phyloP scores from a whole-genome alignment of 768 basidiomycete genomes.

The Erythrobasidium yunnanense region DNA sequence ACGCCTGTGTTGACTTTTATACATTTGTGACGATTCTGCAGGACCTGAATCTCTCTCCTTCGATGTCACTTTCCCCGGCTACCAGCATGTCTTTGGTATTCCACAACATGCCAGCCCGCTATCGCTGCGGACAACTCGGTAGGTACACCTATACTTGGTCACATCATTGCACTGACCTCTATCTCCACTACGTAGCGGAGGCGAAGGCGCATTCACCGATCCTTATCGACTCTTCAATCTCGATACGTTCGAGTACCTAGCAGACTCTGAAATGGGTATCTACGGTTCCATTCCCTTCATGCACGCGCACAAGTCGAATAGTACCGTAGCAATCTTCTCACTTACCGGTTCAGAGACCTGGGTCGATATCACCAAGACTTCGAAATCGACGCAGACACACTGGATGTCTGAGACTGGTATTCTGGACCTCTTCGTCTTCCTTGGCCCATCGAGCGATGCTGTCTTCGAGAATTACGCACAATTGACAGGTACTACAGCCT shows the following conservation, averaged over 20 bases:
- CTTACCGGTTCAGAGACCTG: conserved; percentile 82
- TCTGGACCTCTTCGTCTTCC: conserved; percentile 82
- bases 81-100: conserved; percentile 84
- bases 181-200: conserved; percentile 48
- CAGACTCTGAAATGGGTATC: conserved; percentile 45
- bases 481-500: conserved; percentile 70
- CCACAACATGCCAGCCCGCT: conserved; percentile 89
- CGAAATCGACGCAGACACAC: conserved; percentile 64
- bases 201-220: conserved; percentile 63
- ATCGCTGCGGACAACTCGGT: conserved; percentile 67
- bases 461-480: conserved; percentile 74
- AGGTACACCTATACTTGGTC: neutral
- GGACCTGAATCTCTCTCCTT: conserved; percentile 88
- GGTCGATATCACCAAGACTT: conserved; percentile 71
- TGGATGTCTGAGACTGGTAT: conserved; percentile 98
- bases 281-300: conserved; percentile 43
- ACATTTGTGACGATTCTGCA: conserved; percentile 38
- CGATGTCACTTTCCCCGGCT: conserved; percentile 85
- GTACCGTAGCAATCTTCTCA: conserved; percentile 83
- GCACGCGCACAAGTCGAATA: conserved; percentile 77
- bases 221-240: conserved; percentile 91
- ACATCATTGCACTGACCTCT: neutral
- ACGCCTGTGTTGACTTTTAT: neutral
- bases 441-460: conserved; percentile 72
- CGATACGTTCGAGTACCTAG: conserved; percentile 92